A percentile compares a stretch with the other conserved stretches of the same genome.
Evolutionary conservation across 495 filamentous ascomycete species (phyloP).

Genomic region (Penicillium pancosmium): DNA sequence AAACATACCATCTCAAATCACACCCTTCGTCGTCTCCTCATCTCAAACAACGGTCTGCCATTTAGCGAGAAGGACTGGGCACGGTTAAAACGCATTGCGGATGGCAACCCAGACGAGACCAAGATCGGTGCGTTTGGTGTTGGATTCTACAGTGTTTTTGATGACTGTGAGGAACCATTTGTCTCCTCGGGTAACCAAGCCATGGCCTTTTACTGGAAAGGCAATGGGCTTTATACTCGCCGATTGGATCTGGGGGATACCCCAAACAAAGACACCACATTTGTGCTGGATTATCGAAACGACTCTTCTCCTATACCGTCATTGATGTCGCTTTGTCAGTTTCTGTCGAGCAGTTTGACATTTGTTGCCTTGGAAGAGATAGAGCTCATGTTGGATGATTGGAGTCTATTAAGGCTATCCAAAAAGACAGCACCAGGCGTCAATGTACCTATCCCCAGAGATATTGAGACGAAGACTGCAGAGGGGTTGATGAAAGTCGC

Average conservation of each 20-base stretch:
- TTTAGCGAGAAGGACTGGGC: slow-evolving; percentile 91
- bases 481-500: slow-evolving; percentile 83
- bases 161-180: slow-evolving; percentile 96
- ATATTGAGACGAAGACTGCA: slow-evolving; percentile 77
- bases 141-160: slow-evolving; percentile 98
- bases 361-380: slow-evolving; percentile 89
- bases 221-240: slow-evolving; percentile 89
- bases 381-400: slow-evolving; percentile 89
- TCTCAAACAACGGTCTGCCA: slow-evolving; percentile 85
- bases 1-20: slow-evolving; percentile 83
- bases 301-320: slow-evolving; percentile 81
- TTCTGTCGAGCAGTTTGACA: slow-evolving; percentile 91
- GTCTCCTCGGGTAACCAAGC: slow-evolving; percentile 87
- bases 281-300: slow-evolving; percentile 91
- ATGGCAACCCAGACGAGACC: slow-evolving; percentile 97
- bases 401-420: slow-evolving; percentile 70
- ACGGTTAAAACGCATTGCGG: slow-evolving; percentile 91
- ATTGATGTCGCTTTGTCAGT: slow-evolving; percentile 82
- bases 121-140: slow-evolving; percentile 99
- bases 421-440: slow-evolving; percentile 83
- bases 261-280: slow-evolving; percentile 75
- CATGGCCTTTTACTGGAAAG: slow-evolving; percentile 99
- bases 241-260: slow-evolving; percentile 67
- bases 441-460: slow-evolving; percentile 72
- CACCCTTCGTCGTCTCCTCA: slow-evolving; percentile 78